phyloP scores from a whole-genome alignment of 345 rosid species.

The Eucalyptus sp. region DNA sequence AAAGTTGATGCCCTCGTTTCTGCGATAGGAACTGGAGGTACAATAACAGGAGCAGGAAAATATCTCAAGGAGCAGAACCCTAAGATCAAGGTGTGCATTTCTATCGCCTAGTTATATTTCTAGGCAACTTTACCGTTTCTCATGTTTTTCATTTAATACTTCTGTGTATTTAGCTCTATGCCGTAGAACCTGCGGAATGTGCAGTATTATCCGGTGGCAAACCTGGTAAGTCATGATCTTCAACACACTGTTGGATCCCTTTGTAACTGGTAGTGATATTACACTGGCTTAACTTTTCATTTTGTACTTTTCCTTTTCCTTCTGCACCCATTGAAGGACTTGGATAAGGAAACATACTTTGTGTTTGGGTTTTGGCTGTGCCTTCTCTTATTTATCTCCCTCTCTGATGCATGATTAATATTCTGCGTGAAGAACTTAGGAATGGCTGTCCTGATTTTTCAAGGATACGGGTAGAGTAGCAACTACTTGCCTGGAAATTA shows the following conservation, averaged over 20 bases:
- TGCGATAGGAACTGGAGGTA: conserved; percentile 62
- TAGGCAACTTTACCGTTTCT: background rate
- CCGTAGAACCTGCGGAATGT: conserved; percentile 47
- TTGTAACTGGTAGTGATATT: background rate
- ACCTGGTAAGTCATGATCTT: conserved; percentile 12
- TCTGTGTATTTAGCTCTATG: conserved; percentile 22
- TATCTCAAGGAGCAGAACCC: conserved; percentile 68
- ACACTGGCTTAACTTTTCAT: background rate
- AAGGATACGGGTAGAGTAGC: background rate
- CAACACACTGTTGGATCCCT: background rate
- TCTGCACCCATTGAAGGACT: too few species aligned
- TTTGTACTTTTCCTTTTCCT: background rate
- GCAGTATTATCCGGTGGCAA: conserved; percentile 40
- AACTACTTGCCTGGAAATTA: background rate
- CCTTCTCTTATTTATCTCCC: background rate
- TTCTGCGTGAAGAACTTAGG: background rate
- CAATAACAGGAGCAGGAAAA: conserved; percentile 47
- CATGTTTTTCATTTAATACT: background rate
- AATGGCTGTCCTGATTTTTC: background rate
- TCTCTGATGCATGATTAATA: background rate
- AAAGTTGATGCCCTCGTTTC: conserved; percentile 52
- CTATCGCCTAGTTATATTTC: background rate
- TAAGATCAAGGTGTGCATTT: conserved; percentile 30
- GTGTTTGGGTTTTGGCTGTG: background rate
- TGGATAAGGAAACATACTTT: too few species aligned